phyloP scores from a whole-genome alignment of 768 basidiomycete genomes.

The Daedaleopsis sinensis region DNA sequence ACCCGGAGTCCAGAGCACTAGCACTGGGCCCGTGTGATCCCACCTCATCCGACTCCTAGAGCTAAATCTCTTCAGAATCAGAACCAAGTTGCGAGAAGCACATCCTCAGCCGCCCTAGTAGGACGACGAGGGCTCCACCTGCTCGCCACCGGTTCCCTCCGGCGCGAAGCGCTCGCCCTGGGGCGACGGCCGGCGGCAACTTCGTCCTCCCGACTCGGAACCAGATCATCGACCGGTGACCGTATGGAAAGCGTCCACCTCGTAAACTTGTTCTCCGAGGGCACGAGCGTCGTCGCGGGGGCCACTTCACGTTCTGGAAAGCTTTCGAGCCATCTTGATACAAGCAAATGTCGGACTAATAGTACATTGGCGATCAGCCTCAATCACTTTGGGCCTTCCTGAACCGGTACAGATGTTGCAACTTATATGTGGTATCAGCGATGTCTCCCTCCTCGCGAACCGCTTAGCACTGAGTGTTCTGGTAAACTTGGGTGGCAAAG shows the following conservation, averaged over 20 bases:
- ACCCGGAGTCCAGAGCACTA: no score
- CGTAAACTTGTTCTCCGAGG: slow-evolving; percentile 86
- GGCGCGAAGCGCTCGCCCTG: slow-evolving; percentile 90
- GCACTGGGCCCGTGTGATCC: no score
- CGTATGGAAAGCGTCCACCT: slow-evolving; percentile 94
- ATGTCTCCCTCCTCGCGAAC: not conserved
- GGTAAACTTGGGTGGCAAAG: slow-evolving; percentile 49
- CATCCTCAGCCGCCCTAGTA: no score
- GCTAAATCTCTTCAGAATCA: no score
- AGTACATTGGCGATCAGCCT: not conserved
- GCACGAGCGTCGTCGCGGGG: slow-evolving; percentile 77
- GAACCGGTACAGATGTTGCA: no score
- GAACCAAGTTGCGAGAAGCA: no score
- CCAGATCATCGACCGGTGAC: slow-evolving; percentile 97
- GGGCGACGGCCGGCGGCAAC: no score
- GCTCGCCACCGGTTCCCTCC: slow-evolving; percentile 91
- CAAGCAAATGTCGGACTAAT: no score
- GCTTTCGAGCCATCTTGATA: no score
- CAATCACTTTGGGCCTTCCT: no score
- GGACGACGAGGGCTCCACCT: no score
- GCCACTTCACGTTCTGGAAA: slow-evolving; percentile 87
- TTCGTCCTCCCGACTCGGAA: slow-evolving; percentile 85
- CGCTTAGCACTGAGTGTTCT: slow-evolving; percentile 28
- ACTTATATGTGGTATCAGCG: not conserved
- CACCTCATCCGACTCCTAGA: no score